Percentiles rank a stretch among this genome's conserved stretches.
Conservation (phyloP, 1,284 basidiomycete species). For the Apiotrichum gracile region DNA sequence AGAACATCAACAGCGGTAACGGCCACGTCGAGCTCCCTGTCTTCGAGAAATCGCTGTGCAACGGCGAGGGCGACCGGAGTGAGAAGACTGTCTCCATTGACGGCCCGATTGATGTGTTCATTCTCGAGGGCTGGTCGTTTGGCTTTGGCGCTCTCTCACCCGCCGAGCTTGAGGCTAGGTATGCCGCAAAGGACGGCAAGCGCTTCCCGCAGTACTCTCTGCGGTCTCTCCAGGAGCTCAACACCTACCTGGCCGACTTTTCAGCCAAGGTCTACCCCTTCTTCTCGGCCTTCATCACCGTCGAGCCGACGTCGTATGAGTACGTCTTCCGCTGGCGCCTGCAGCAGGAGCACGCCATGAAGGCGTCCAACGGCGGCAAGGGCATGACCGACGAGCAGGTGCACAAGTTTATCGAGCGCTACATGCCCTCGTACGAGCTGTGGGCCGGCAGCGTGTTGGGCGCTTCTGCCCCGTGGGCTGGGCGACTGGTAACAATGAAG, state of each 20-base stretch:
- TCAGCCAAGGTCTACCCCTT: constrained; percentile 22
- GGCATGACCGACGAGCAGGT: constrained; percentile 84
- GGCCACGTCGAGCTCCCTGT: constrained; percentile 50
- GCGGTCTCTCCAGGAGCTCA: constrained; percentile 24
- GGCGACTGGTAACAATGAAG: constrained; percentile 25
- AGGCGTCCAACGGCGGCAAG: constrained; percentile 66
- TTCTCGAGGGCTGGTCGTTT: constrained; percentile 58
- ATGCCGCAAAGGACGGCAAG: constrained; percentile 19
- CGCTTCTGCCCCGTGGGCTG: constrained; percentile 23
- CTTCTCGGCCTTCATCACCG: constrained; percentile 28
- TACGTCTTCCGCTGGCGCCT: constrained; percentile 59
- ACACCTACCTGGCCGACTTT: constrained; percentile 27
- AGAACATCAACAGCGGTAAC: constrained; percentile 6
- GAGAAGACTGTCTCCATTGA: constrained; percentile 41
- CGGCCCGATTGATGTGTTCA: constrained; percentile 67
- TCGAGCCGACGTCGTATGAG: constrained; percentile 33
- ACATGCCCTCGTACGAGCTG: constrained; percentile 40
- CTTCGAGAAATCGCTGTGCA: constrained; percentile 78
- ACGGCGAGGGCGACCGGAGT: constrained; percentile 75
- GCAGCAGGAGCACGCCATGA: constrained; percentile 84
- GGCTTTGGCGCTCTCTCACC: constrained; percentile 44
- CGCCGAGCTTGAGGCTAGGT: constrained; percentile 44
- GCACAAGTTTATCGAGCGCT: constrained; percentile 54
- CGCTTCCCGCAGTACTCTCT: constrained; percentile 27
- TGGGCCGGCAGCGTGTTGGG: constrained; percentile 16